Conservation (phyloP, 2,329 filamentous ascomycete genomes). For the Monascus ruber region DNA sequence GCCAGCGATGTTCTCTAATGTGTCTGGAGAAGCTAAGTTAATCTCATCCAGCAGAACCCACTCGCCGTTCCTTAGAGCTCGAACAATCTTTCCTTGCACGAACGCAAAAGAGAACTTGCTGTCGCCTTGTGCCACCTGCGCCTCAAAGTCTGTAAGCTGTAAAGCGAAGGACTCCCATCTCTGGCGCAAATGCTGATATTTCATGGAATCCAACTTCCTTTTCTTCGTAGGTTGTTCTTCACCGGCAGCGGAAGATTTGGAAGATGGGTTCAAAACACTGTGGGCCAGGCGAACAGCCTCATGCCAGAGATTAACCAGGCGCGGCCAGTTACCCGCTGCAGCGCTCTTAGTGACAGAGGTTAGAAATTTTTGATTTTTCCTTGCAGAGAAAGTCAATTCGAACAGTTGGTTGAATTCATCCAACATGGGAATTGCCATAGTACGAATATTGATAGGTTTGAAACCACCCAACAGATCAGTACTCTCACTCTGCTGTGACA, state of each 20-base stretch:
- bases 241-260: slow-evolving; percentile 27
- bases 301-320: slow-evolving; percentile 73
- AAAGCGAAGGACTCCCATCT: slow-evolving; percentile 73
- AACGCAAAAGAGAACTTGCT: slow-evolving; percentile 88
- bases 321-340: slow-evolving; percentile 75
- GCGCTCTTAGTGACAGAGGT: slow-evolving; percentile 69
- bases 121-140: slow-evolving; percentile 60
- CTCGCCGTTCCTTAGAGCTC: slow-evolving; percentile 88
- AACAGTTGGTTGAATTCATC: slow-evolving; percentile 93
- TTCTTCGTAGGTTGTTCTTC: slow-evolving; percentile 61
- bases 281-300: slow-evolving; percentile 83
- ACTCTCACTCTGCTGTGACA: slow-evolving; percentile 96
- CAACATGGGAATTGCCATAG: slow-evolving; percentile 75
- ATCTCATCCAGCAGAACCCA: slow-evolving; percentile 98
- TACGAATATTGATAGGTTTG: slow-evolving; percentile 87
- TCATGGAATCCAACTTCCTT: slow-evolving; percentile 46
- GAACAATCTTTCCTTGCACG: slow-evolving; percentile 89
- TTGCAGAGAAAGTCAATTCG: slow-evolving; percentile 70
- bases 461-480: slow-evolving; percentile 93
- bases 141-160: slow-evolving; percentile 65
- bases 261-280: slow-evolving; percentile 49
- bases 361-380: slow-evolving; percentile 79
- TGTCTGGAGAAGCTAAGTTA: slow-evolving; percentile 89
- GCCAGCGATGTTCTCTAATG: slow-evolving; percentile 84
- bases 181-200: slow-evolving; percentile 45